Evolutionary conservation across 2,329 filamentous ascomycete genomes (phyloP), one percentile per base, ranked within the genome.

Genomic region (Aureobasidium musti): DNA sequence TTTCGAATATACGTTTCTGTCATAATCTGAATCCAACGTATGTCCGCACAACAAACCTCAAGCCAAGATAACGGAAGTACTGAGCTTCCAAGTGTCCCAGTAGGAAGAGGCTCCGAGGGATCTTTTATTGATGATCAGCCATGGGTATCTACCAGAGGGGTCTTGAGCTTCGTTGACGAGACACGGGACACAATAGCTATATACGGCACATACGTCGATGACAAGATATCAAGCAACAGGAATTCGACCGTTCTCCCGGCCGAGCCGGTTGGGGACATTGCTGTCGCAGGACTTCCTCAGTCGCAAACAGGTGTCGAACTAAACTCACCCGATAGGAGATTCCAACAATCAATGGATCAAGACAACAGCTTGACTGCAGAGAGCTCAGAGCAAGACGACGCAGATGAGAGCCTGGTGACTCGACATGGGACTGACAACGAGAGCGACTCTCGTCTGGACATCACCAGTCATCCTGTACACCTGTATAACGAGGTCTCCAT

Each of bases 11-110:
- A 6, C 33, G 56, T 26, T 60, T 60, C 39, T 60, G 56, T 45
- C 56, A 60, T n/a, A 60, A 45, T 21, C 26, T 60, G 21, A 60
- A 60, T 33, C 56, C 56, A 26, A 45, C 56, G 56, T 60, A 47
- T 10, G 56, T 60, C 10, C 11, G 23, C 23, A 26, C 26, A 26
- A n/a, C 21, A 26, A 13, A 60, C 13, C 3, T 19, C 14, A 60
- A 30, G 10, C 14, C 26, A 8, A 33, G 17, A 30, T 10, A 3
- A 17, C 30, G 8, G 17, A 33, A 10, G 5, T 50, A 33, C 47
- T 50, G 26, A 50, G 23, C 47, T 30, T n/a, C 11, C 26, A 50
- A 50, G 47, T 33, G 26, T 50, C 6, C 26, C 14, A 5, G 26
- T 17, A 7, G 26, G 5, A 10, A 50, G 17, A 50, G 47, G 39